Base-by-base conservation (phyloP, 2,329 filamentous ascomycete genomes). In the Monilinia fructigena region DNA sequence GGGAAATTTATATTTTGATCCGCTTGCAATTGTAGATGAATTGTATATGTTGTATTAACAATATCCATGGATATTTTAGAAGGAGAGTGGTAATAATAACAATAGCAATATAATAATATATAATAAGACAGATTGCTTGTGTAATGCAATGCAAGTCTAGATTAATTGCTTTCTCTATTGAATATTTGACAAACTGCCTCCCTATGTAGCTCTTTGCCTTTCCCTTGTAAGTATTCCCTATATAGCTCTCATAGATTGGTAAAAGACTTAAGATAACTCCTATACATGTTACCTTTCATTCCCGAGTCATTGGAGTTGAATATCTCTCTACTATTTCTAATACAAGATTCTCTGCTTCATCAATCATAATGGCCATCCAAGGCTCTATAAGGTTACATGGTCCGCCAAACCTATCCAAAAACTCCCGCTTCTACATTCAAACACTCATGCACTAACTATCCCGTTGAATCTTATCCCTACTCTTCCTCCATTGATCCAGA, bases 401-500 rank as follows among this genome's bases (percentile, higher is more conserved):
- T 53, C 38, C 40, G 47, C 23, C 62, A 23, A 42, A n/a, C 7
- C 45, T 23, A n/a, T 42, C 23, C 53, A 48, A 40, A 12, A 65
- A 65, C 63, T 52, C 63, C 63, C 55, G 55, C 63, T 65, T 28
- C 45, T 59, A 48, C 11, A 64, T 35, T 5, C 23, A 58, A 50
- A 60, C 38, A 14, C 31, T 18, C 23, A 52, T 53, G 35, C 35
- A 60, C 45, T 35, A 10, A 7, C 28, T 18, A 42, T 23, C 61
- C 59, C 20, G 66, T 18, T 48, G 35, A 28, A 16, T 23, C 52
- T 60, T 67, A 56, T 72, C 68, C 54, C 60, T 70, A 31, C 52
- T 61, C 61, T 70, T 81, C 71, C 82, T 80, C 90, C 91, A 93
- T 48, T 77, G 78, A 69, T 85, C 82, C 56, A 92, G 75, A 2